Evolutionary conservation across 139 green algal species (phyloP).

Genomic region (Chlamydomonas eustigma): DNA sequence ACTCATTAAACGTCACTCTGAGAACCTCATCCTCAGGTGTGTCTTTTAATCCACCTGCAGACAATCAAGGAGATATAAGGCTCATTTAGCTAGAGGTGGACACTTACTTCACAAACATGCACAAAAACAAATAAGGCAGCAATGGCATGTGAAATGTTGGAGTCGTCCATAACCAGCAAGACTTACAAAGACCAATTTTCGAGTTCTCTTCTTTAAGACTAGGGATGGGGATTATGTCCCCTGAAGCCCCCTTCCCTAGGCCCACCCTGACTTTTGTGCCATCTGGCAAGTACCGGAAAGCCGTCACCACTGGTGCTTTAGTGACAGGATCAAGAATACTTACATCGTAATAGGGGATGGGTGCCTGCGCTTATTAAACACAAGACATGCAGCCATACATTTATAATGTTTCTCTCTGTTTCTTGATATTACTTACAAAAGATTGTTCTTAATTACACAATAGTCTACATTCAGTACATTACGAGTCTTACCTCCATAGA

Average conservation of each 20-base stretch:
- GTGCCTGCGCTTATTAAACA: no score
- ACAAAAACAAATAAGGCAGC: neutral
- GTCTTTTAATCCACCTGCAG: constrained; percentile 3
- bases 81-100: neutral
- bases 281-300: constrained; percentile 12
- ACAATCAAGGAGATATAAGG: neutral
- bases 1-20: neutral
- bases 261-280: constrained; percentile 10
- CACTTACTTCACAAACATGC: neutral
- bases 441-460: no score
- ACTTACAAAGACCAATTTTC: constrained; percentile 7
- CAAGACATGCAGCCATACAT: no score
- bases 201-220: neutral
- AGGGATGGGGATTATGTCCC: constrained; percentile 14
- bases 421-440: no score
- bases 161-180: no score
- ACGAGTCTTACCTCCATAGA: constrained; percentile 35
- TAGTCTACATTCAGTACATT: no score
- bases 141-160: neutral
- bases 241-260: neutral
- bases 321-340: constrained; percentile 20
- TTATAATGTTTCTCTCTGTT: no score
- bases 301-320: neutral
- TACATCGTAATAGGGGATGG: constrained; percentile 42
- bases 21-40: constrained; percentile 2